These are phyloP conservation scores for Turritis glabra DNA, from an alignment of 345 rosid genomes.

Conservation along the genomic window DNA sequence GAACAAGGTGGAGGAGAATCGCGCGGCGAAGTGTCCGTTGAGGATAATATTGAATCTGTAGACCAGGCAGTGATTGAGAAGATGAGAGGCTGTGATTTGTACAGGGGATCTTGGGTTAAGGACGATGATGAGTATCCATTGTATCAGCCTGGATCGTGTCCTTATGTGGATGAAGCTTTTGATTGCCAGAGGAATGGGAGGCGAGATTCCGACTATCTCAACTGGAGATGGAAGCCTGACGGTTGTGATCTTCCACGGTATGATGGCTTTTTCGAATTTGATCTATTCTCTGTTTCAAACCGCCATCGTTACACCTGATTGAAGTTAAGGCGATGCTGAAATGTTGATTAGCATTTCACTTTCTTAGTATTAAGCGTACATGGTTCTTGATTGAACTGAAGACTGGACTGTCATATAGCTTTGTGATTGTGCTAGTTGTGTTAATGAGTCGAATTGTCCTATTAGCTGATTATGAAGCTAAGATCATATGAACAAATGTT, in stretches of 20 bases:
- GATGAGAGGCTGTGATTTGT: conserved; percentile 63
- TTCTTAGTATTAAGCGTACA: neutral
- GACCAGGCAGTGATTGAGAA: conserved; percentile 33
- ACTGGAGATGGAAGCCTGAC: conserved; percentile 93
- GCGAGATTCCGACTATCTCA: conserved; percentile 63
- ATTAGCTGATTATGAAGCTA: conserved; percentile 1
- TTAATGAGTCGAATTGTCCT: neutral
- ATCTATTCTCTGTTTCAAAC: neutral
- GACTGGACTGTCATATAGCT: neutral
- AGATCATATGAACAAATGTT: neutral
- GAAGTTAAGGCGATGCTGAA: neutral
- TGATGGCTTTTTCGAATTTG: neutral
- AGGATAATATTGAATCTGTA: conserved; percentile 28
- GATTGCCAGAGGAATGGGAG: conserved; percentile 89
- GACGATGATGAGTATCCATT: conserved; percentile 60
- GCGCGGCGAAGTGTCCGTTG: conserved; percentile 12
- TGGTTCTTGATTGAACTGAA: neutral
- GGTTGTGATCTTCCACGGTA: conserved; percentile 81
- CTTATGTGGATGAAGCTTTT: conserved; percentile 84
- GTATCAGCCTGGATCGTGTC: conserved; percentile 81
- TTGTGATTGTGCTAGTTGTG: neutral
- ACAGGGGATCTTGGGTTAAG: conserved; percentile 73
- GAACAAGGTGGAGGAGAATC: conserved; percentile 29
- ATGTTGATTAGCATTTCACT: neutral
- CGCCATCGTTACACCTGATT: conserved; percentile 22